Conservation (phyloP, 371 early-diverging fungal genomes). For the Actinomucor elegans region DNA sequence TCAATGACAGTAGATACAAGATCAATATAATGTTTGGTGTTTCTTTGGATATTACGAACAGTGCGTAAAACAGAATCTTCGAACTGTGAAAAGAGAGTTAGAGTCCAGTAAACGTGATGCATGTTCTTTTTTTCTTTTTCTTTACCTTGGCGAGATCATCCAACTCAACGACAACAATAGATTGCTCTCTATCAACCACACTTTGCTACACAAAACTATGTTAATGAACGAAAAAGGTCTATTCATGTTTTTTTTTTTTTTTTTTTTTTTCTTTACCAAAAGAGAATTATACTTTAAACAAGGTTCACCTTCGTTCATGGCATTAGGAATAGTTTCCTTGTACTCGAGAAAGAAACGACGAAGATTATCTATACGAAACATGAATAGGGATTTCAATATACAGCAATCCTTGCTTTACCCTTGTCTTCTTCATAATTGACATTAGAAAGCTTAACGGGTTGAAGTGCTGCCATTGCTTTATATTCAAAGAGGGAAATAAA, state of each 20-base stretch:
- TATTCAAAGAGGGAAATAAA: neutral
- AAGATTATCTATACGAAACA: constrained; percentile 24
- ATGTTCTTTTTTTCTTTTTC: too few relatives aligned
- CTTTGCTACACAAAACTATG: constrained; percentile 45
- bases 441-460: constrained; percentile 24
- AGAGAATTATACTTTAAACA: constrained; percentile 31
- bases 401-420: constrained; percentile 14
- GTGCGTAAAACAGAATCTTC: constrained; percentile 38
- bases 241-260: too few relatives aligned
- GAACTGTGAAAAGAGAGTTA: constrained; percentile 19
- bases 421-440: constrained; percentile 41
- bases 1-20: constrained; percentile 75
- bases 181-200: constrained; percentile 59
- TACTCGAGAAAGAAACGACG: constrained; percentile 28
- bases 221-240: neutral
- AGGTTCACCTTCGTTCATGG: constrained; percentile 30
- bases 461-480: constrained; percentile 35
- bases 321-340: constrained; percentile 16
- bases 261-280: too few relatives aligned
- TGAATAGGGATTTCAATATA: too few relatives aligned
- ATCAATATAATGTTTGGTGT: constrained; percentile 84
- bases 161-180: constrained; percentile 56
- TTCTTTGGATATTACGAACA: constrained; percentile 69
- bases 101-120: neutral
- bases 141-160: constrained; percentile 58